Conservation (phyloP, 768 basidiomycete genomes). For the Mycena metata region DNA sequence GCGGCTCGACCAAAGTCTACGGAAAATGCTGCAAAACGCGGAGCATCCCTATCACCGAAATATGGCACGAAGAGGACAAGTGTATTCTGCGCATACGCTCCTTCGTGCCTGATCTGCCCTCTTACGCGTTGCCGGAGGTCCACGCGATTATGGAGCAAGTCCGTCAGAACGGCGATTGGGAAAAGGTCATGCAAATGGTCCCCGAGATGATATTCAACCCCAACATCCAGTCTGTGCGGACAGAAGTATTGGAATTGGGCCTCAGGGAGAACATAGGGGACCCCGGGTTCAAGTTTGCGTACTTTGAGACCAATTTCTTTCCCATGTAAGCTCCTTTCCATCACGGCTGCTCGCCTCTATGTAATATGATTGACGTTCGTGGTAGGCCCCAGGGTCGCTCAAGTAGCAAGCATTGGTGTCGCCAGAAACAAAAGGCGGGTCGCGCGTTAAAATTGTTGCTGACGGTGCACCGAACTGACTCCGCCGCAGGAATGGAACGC, state of each 20-base stretch:
- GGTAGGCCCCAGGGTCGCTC: conserved; percentile 22
- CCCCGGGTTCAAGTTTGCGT: conserved; percentile 21
- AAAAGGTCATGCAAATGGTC: conserved; percentile 9
- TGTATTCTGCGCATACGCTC: conserved; percentile 22
- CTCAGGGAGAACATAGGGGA: conserved; percentile 1
- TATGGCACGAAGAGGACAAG: conserved; percentile 34
- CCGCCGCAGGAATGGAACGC: conserved; percentile 41
- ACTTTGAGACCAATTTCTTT: conserved; percentile 16
- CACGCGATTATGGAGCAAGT: conserved; percentile 17
- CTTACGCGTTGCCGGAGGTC: conserved; percentile 12
- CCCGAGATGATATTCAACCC: conserved; percentile 12
- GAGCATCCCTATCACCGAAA: conserved; percentile 28
- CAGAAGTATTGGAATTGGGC: conserved; percentile 18
- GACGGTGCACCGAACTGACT: background rate
- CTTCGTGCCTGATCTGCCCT: background rate
- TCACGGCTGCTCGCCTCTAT: background rate
- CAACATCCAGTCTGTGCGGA: background rate
- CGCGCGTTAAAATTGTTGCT: background rate
- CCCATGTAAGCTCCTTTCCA: background rate
- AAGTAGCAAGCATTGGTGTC: conserved; percentile 27
- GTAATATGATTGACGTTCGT: background rate
- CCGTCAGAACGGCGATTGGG: conserved; percentile 1
- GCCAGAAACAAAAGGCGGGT: conserved; percentile 25
- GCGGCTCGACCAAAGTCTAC: conserved; percentile 39
- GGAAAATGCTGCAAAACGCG: conserved; percentile 39